These are phyloP conservation scores for Phenoliferia sp. DNA, from an alignment of 1,284 basidiomycete species.

Conservation along the genomic window DNA sequence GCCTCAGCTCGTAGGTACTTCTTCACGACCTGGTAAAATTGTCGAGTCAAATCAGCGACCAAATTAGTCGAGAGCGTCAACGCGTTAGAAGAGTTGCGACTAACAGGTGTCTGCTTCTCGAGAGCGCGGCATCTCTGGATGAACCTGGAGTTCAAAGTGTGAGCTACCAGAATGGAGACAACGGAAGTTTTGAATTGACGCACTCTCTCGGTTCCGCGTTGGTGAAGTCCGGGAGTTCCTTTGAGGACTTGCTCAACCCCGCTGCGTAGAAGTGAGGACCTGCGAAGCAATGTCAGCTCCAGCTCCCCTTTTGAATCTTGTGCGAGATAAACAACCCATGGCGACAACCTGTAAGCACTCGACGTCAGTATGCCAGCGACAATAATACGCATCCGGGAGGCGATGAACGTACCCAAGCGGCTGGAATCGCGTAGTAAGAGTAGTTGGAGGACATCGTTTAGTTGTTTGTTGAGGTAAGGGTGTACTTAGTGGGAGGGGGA, in stretches of 20 bases:
- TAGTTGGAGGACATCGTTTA: neutral
- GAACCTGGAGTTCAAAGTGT: neutral
- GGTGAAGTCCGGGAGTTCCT: neutral
- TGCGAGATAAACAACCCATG: too few relatives aligned
- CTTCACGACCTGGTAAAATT: neutral
- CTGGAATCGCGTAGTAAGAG: neutral
- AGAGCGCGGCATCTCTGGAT: neutral
- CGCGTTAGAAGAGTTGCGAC: too few relatives aligned
- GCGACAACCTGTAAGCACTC: neutral
- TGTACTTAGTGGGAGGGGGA: too few relatives aligned
- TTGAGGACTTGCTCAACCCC: neutral
- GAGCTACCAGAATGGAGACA: neutral
- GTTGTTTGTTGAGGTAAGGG: too few relatives aligned
- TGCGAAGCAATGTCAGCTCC: neutral
- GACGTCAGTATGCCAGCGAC: too few relatives aligned
- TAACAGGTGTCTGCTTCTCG: neutral
- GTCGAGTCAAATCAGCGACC: neutral
- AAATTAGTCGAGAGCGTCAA: too few relatives aligned
- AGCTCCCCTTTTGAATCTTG: too few relatives aligned
- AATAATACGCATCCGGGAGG: neutral
- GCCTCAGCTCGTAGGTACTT: constrained; percentile 5
- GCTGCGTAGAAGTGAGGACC: neutral
- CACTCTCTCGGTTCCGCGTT: neutral
- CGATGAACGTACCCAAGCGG: neutral
- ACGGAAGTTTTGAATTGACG: neutral